Conservation (phyloP, 176 grass and related monocot genomes). For the Themeda triandra region DNA sequence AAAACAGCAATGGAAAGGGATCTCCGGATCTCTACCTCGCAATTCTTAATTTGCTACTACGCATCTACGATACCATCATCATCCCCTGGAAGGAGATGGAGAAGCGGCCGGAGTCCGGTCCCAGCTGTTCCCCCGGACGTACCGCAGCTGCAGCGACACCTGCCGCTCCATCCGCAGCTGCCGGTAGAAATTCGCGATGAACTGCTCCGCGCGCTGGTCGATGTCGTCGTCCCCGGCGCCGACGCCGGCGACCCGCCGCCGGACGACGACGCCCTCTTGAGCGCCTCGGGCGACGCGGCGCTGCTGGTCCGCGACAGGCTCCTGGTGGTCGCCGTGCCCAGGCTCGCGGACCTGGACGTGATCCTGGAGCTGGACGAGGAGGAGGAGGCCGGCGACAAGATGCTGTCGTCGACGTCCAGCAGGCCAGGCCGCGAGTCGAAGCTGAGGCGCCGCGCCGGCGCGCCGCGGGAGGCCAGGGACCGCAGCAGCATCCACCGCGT, state of each 20-base stretch:
- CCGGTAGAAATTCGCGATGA: constrained; percentile 61
- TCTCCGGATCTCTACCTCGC: neutral
- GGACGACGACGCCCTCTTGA: constrained; percentile 6
- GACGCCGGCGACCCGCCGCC: constrained; percentile 15
- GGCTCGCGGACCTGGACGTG: constrained; percentile 19
- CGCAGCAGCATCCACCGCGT: constrained; percentile 64
- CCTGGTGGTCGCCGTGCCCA: neutral
- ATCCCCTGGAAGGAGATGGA: neutral
- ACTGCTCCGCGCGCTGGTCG: constrained; percentile 56
- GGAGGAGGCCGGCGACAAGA: neutral
- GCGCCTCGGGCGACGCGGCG: constrained; percentile 1
- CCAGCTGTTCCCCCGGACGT: constrained; percentile 30
- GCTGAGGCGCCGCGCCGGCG: constrained; percentile 30
- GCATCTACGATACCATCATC: neutral
- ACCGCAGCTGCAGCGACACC: constrained; percentile 70
- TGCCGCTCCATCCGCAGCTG: constrained; percentile 77
- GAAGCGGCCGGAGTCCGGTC: constrained; percentile 9
- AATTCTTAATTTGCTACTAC: neutral
- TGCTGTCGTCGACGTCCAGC: constrained; percentile 31
- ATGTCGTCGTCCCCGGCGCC: constrained; percentile 35
- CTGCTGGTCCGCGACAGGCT: constrained; percentile 42
- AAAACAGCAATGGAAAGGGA: neutral
- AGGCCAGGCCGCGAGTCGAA: constrained; percentile 45
- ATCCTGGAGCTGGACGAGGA: neutral
- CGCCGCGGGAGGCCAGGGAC: neutral